These are phyloP conservation scores for Leccinum variicolor DNA, from an alignment of 768 basidiomycete genomes.

Conservation along the genomic window DNA sequence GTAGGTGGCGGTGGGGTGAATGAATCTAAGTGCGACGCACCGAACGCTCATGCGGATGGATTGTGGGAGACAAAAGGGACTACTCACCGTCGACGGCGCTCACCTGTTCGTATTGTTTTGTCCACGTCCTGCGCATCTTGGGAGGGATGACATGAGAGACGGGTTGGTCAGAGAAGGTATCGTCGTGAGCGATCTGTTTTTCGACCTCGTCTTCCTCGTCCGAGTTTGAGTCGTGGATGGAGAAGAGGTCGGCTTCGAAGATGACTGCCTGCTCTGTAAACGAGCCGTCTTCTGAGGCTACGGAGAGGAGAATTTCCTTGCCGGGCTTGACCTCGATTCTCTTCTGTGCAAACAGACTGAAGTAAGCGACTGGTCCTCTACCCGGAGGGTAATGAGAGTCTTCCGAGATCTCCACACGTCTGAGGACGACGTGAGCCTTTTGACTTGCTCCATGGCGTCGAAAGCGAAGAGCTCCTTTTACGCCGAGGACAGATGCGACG, in stretches of 20 bases:
- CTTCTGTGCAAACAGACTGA: conserved; percentile 66
- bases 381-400: conserved; percentile 42
- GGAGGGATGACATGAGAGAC: conserved; percentile 48
- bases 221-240: conserved; percentile 29
- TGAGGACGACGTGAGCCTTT: conserved; percentile 65
- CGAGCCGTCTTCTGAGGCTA: conserved; percentile 48
- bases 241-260: conserved; percentile 49
- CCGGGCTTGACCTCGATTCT: conserved; percentile 68
- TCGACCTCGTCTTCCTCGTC: conserved; percentile 40
- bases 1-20: conserved; percentile 20
- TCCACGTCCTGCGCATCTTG: conserved; percentile 64
- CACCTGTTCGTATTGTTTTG: conserved; percentile 45
- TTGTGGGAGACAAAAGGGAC: background rate
- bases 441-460: conserved; percentile 62
- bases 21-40: conserved; percentile 30
- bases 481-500: conserved; percentile 55
- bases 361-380: conserved; percentile 44
- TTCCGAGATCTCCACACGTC: conserved; percentile 53
- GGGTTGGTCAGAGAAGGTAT: conserved; percentile 35
- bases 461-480: conserved; percentile 61
- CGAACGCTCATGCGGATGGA: conserved; percentile 23
- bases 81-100: conserved; percentile 39
- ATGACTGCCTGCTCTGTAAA: conserved; percentile 57
- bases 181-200: conserved; percentile 39
- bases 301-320: conserved; percentile 63